These are phyloP conservation scores for Cladosporium sp. DNA, from an alignment of 2,329 filamentous ascomycete genomes.

Conservation along the genomic window DNA sequence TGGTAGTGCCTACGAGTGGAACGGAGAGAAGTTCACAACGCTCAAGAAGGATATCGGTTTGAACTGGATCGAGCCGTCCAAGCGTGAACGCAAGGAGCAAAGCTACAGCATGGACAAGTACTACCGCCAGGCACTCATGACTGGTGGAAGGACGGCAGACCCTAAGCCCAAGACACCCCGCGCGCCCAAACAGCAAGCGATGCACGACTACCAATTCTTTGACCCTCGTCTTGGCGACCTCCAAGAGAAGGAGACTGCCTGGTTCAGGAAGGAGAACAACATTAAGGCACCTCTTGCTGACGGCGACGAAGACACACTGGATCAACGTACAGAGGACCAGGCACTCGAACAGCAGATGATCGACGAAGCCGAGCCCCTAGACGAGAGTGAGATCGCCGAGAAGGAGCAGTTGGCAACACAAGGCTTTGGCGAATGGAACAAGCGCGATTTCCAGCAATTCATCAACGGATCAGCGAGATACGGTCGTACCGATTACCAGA, in stretches of 20 bases:
- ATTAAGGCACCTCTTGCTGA: constrained; percentile 92
- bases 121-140: constrained; percentile 87
- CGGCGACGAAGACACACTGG: constrained; percentile 81
- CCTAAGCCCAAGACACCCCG: constrained; percentile 94
- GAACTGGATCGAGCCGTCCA: constrained; percentile 96
- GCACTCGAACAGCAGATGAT: constrained; percentile 88
- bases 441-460: constrained; percentile 97
- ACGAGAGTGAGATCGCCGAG: constrained; percentile 83
- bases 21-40: constrained; percentile 91
- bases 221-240: constrained; percentile 79
- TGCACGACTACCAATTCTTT: constrained; percentile 98
- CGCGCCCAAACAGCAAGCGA: constrained; percentile 85
- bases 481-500: constrained; percentile 80
- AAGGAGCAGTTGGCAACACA: constrained; percentile 79
- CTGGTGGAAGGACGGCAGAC: constrained; percentile 74
- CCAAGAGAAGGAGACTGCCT: constrained; percentile 95
- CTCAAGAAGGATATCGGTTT: constrained; percentile 82
- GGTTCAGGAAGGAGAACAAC: constrained; percentile 91
- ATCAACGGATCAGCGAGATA: constrained; percentile 93
- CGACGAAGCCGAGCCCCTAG: constrained; percentile 83
- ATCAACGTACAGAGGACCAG: constrained; percentile 83
- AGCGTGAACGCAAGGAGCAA: constrained; percentile 97
- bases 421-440: constrained; percentile 94
- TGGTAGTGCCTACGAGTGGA: constrained; percentile 85
- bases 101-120: constrained; percentile 99